These are phyloP conservation scores for Botrytis aclada DNA, from an alignment of 2,329 filamentous ascomycete genomes.

Conservation along the genomic window DNA sequence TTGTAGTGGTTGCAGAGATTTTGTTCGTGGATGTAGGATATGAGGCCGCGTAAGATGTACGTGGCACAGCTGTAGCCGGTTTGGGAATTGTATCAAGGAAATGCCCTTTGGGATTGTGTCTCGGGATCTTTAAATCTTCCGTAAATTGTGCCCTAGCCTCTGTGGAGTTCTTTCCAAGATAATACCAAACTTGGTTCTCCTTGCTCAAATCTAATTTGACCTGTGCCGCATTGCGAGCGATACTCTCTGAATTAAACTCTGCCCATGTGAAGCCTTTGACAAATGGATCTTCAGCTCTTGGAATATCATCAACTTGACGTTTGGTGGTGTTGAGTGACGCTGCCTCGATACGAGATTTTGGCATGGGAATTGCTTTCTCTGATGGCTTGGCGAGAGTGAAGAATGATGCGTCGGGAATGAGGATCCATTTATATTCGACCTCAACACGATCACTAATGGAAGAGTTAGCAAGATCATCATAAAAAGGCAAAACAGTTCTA, in stretches of 20 bases:
- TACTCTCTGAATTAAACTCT: slow-evolving; percentile 69
- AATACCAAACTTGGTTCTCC: slow-evolving; percentile 80
- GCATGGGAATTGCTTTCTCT: slow-evolving; percentile 67
- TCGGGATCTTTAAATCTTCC: slow-evolving; percentile 61
- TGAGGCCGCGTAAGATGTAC: slow-evolving; percentile 38
- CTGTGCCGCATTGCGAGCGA: slow-evolving; percentile 56
- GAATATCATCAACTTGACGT: slow-evolving; percentile 58
- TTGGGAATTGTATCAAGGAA: slow-evolving; percentile 69
- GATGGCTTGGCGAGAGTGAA: slow-evolving; percentile 73
- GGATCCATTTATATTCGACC: slow-evolving; percentile 80
- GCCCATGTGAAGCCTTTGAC: slow-evolving; percentile 69
- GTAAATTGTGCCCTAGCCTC: slow-evolving; percentile 91
- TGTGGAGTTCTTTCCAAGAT: slow-evolving; percentile 80
- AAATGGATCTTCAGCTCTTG: slow-evolving; percentile 64
- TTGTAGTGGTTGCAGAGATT: slow-evolving; percentile 30
- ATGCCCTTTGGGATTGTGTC: slow-evolving; percentile 66
- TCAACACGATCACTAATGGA: slow-evolving; percentile 64
- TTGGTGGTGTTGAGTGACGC: slow-evolving; percentile 65
- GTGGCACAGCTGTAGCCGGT: slow-evolving; percentile 43
- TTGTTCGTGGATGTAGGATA: slow-evolving; percentile 33
- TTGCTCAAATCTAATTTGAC: slow-evolving; percentile 69
- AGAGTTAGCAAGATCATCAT: slow-evolving; percentile 42
- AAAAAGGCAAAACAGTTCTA: slow-evolving; percentile 29
- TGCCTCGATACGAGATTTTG: slow-evolving; percentile 58
- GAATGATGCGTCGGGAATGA: slow-evolving; percentile 68